Percentiles rank a stretch among this genome's conserved stretches.
These are phyloP conservation scores for Vaccinium corymbosum DNA, from an alignment of 148 eudicot species.

Conservation along the genomic window DNA sequence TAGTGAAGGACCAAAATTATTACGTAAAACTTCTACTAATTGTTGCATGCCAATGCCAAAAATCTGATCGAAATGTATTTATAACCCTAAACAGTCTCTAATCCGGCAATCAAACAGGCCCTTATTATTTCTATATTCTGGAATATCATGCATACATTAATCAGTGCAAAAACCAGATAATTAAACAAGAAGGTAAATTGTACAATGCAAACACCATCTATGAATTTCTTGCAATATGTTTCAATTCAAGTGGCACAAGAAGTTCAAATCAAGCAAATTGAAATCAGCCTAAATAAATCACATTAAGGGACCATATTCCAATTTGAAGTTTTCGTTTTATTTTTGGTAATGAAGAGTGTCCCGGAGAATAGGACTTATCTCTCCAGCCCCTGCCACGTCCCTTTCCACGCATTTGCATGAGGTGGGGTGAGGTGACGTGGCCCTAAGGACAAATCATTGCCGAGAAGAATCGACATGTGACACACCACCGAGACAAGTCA, in stretches of 20 bases:
- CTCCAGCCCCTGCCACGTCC: too few species aligned
- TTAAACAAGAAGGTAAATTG: not conserved
- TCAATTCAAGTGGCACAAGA: not conserved
- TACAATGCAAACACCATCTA: not conserved
- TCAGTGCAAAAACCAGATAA: not conserved
- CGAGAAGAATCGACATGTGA: too few species aligned
- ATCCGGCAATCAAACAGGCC: not conserved
- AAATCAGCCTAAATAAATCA: not conserved
- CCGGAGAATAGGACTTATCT: fast-evolving
- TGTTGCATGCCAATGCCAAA: not conserved
- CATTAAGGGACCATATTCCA: not conserved
- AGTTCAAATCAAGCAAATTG: not conserved
- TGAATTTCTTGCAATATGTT: not conserved
- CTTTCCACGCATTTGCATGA: too few species aligned
- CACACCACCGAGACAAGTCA: too few species aligned
- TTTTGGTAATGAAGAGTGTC: too few species aligned
- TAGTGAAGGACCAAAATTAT: not conserved
- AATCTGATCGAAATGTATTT: not conserved
- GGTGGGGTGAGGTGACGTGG: too few species aligned
- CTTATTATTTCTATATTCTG: not conserved
- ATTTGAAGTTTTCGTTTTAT: not conserved
- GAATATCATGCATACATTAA: not conserved
- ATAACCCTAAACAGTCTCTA: not conserved
- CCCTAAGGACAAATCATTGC: too few species aligned
- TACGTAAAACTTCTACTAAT: not conserved